Conservation (phyloP, 225 moss, liverwort and hornwort species). For the Thuidium tamariscinum region DNA sequence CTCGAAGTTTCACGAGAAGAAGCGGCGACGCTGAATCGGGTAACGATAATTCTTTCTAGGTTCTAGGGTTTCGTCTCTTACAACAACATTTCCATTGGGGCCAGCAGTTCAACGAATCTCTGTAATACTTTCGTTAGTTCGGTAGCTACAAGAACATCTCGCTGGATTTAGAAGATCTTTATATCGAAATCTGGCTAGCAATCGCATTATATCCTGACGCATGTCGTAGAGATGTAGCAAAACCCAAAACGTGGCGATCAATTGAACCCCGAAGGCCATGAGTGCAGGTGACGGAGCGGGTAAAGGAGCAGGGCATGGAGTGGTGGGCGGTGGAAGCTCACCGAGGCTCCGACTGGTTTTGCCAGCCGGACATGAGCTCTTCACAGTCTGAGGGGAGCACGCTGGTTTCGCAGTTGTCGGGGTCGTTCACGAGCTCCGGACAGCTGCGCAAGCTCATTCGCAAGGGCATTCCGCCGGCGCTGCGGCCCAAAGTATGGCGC, state of each 20-base stretch:
- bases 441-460: slow-evolving; percentile 85
- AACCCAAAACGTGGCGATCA: neutral
- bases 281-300: slow-evolving; percentile 56
- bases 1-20: slow-evolving; percentile 70
- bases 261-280: neutral
- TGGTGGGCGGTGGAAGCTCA: slow-evolving; percentile 91
- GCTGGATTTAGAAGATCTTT: neutral
- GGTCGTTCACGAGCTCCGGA: slow-evolving; percentile 66
- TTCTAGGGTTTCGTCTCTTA: neutral
- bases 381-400: slow-evolving; percentile 45
- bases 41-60: neutral
- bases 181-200: neutral
- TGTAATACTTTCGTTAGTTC: neutral
- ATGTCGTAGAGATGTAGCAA: neutral
- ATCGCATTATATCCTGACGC: neutral
- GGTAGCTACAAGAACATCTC: neutral
- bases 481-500: slow-evolving; percentile 81
- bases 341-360: slow-evolving; percentile 84
- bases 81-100: neutral
- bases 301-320: slow-evolving; percentile 81
- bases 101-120: neutral
- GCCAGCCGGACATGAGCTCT: slow-evolving; percentile 52
- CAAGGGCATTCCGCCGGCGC: slow-evolving; percentile 79
- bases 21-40: slow-evolving; percentile 60
- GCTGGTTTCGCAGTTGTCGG: slow-evolving; percentile 64